Evolutionary conservation across 2,329 filamentous ascomycete genomes (phyloP).

Genomic region (Sporothrix phasma): DNA sequence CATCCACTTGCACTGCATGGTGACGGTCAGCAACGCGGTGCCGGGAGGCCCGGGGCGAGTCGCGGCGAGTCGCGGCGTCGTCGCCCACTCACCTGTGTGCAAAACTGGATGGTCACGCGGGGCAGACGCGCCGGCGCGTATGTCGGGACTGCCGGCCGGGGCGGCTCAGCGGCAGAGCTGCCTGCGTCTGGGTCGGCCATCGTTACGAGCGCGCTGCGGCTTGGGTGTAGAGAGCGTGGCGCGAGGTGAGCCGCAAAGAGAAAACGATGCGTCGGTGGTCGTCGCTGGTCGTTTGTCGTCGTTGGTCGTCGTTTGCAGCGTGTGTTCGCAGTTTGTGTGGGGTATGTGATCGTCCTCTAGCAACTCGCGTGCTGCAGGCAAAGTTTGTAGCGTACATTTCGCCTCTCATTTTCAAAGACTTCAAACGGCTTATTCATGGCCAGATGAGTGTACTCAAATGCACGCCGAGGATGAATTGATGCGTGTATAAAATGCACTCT

Average conservation of each 20-base stretch:
- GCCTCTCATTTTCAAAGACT: not conserved
- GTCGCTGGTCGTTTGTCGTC: no score
- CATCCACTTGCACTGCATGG: constrained; percentile 72
- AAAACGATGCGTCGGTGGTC: no score
- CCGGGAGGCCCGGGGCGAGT: no score
- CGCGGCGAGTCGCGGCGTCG: not conserved
- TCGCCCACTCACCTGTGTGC: constrained; percentile 46
- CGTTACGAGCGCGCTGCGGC: no score
- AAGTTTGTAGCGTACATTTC: not conserved
- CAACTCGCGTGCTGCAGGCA: not conserved
- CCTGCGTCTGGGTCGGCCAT: not conserved
- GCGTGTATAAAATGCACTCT: no score
- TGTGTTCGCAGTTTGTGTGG: not conserved
- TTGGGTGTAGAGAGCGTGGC: no score
- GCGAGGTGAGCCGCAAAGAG: no score
- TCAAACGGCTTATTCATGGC: not conserved
- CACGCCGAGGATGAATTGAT: no score
- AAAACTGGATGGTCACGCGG: constrained; percentile 79
- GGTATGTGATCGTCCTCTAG: not conserved
- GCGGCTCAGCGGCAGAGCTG: not conserved
- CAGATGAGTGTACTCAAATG: no score
- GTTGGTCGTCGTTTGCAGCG: not conserved
- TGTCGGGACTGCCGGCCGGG: not conserved
- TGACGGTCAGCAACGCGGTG: not conserved
- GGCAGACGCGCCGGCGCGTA: constrained; percentile 41